Evolutionary conservation across 2,329 filamentous ascomycete species (phyloP).

Genomic region (Fusarium secorum): DNA sequence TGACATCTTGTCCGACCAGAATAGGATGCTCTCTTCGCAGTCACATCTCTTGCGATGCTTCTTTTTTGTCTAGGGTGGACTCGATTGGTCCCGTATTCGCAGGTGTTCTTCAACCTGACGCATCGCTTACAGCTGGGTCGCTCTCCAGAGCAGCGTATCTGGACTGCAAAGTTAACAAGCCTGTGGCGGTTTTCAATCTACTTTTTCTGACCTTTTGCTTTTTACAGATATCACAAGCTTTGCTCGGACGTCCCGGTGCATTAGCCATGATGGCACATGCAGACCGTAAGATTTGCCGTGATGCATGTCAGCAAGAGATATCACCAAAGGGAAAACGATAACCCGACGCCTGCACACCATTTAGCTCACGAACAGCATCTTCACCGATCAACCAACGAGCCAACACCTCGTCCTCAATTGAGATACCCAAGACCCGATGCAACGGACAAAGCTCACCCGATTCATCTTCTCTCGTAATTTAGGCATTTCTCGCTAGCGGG

Average conservation of each 20-base stretch:
- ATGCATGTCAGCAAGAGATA: background rate
- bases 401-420: background rate
- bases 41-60: too few species aligned
- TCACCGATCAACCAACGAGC: background rate
- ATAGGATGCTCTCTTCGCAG: too few species aligned
- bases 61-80: too few species aligned
- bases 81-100: background rate
- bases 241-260: slow-evolving; percentile 18
- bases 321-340: background rate
- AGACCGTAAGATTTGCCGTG: background rate
- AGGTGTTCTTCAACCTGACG: background rate
- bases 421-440: background rate
- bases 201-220: slow-evolving; percentile 11
- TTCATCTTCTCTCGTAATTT: accelerated
- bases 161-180: background rate
- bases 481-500: background rate
- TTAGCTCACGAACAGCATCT: background rate
- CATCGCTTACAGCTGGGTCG: slow-evolving; percentile 31
- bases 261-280: background rate
- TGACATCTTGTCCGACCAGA: too few species aligned
- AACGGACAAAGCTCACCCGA: background rate
- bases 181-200: accelerated
- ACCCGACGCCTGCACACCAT: background rate
- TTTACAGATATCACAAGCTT: slow-evolving; percentile 27
- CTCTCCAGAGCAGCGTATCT: slow-evolving; percentile 34